Conservation (phyloP, 441 rosid species). For the Lagerstroemia fauriei region DNA sequence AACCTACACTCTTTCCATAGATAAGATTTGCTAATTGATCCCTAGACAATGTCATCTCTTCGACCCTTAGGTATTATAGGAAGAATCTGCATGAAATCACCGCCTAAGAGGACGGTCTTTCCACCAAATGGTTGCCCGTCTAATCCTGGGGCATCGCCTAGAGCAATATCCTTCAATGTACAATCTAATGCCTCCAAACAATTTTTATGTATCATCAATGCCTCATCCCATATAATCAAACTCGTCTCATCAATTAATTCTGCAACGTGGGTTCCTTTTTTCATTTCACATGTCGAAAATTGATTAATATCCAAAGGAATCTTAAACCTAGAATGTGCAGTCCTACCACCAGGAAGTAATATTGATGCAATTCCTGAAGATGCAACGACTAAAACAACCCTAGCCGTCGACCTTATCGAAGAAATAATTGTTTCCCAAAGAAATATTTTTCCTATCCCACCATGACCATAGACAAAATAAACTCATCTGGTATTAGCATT, state of each 20-base stretch:
- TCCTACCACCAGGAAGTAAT: constrained; percentile 18
- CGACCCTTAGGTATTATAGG: not conserved
- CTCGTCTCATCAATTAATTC: not conserved
- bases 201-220: not conserved
- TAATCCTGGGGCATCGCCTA: not conserved
- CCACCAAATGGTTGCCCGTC: not conserved
- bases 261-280: not conserved
- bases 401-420: not conserved
- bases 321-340: constrained; percentile 12
- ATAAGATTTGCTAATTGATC: not conserved
- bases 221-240: constrained; percentile 31
- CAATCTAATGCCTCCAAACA: constrained; percentile 19
- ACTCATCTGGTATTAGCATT: not conserved
- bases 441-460: not conserved
- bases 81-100: not conserved
- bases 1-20: not conserved
- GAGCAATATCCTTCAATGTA: not conserved
- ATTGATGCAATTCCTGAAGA: not conserved
- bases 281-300: too few species aligned
- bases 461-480: not conserved
- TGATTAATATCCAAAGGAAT: constrained; percentile 17
- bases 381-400: constrained; percentile 12
- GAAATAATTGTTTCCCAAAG: constrained; percentile 5
- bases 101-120: not conserved
- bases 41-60: not conserved